Evolutionary conservation across 257 asterid genomes (phyloP).

Genomic region (Jacaranda copaia): DNA sequence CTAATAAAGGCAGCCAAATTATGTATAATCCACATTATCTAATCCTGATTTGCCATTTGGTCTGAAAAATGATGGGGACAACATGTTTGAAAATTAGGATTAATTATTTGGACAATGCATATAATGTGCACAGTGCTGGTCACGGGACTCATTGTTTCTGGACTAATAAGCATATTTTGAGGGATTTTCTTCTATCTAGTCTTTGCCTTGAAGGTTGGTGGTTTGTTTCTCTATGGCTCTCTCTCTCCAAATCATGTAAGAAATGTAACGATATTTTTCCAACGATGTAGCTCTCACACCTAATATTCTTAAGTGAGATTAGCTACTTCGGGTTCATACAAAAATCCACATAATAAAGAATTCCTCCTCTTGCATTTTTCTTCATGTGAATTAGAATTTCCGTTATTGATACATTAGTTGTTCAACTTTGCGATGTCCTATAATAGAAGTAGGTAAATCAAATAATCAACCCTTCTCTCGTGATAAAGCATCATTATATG

Average conservation of each 20-base stretch:
- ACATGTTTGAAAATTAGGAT: slow-evolving; percentile 4
- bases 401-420: too few species aligned
- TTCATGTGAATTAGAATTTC: too few species aligned
- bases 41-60: slow-evolving; percentile 16
- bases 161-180: background rate
- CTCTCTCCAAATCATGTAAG: background rate
- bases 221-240: too few species aligned
- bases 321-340: slow-evolving; percentile 20
- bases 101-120: too few species aligned
- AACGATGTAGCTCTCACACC: slow-evolving; percentile 21
- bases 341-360: background rate
- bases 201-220: background rate
- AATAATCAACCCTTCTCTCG: too few species aligned
- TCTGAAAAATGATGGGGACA: slow-evolving; percentile 23
- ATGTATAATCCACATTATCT: slow-evolving; percentile 11
- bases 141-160: background rate
- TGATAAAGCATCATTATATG: too few species aligned
- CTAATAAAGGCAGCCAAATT: background rate
- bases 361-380: too few species aligned
- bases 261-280: background rate
- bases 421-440: too few species aligned
- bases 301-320: slow-evolving; percentile 28
- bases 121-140: background rate
- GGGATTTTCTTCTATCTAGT: background rate
- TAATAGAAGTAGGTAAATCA: too few species aligned